These are phyloP conservation scores for Aspergillus udagawae DNA, from an alignment of 2,329 filamentous ascomycete genomes.

Conservation along the genomic window DNA sequence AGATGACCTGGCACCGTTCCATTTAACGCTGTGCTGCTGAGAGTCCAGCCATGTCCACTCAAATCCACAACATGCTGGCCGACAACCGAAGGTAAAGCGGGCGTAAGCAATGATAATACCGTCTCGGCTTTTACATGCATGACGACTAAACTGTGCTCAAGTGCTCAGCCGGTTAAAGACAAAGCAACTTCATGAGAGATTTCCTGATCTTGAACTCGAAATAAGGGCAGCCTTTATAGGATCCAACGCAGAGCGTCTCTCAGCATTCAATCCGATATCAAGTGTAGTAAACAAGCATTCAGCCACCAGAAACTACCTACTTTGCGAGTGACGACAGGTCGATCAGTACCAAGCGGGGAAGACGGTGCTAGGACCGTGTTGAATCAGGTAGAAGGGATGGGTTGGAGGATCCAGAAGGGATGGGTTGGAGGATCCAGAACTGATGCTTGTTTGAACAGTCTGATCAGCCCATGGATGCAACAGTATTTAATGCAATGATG, in stretches of 20 bases:
- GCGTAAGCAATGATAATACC: constrained; percentile 14
- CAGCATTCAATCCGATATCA: neutral
- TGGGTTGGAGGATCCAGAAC: neutral
- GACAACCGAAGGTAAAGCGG: constrained; percentile 7
- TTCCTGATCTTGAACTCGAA: neutral
- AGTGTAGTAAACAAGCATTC: neutral
- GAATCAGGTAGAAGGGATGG: constrained; percentile 1
- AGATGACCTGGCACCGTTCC: constrained; percentile 52
- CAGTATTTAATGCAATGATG: neutral
- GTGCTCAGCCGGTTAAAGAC: neutral
- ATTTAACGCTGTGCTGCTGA: constrained; percentile 45
- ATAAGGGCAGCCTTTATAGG: neutral
- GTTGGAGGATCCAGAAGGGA: neutral
- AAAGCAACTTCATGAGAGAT: neutral
- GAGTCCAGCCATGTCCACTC: constrained; percentile 41
- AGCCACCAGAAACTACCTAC: neutral
- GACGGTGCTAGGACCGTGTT: constrained; percentile 1
- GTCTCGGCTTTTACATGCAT: constrained; percentile 19
- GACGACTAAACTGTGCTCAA: neutral
- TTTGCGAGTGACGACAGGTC: neutral
- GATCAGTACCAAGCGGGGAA: neutral
- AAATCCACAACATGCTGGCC: constrained; percentile 40
- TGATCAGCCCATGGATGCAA: neutral
- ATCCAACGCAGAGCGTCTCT: neutral
- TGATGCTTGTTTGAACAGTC: constrained; percentile 3